phyloP scores from a whole-genome alignment of 805 yeast genomes.

The Saccharomycopsis fibuligera region DNA sequence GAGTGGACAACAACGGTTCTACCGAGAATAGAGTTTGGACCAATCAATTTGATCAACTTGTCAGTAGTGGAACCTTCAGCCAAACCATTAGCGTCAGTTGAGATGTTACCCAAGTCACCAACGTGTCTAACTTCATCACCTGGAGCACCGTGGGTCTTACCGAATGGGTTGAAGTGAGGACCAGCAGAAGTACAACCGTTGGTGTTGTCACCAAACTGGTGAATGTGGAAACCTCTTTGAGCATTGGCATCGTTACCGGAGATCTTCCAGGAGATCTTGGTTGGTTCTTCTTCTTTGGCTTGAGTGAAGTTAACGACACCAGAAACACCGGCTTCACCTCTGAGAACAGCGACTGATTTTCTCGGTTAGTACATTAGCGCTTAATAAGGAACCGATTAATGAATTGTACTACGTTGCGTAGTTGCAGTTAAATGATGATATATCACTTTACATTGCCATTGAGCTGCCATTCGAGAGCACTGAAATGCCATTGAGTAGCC shows the following conservation, averaged over 20 bases:
- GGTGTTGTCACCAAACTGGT: slow-evolving; percentile 97
- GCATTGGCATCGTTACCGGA: slow-evolving; percentile 85
- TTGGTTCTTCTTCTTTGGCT: slow-evolving; percentile 68
- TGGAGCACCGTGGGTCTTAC: slow-evolving; percentile 89
- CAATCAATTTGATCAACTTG: slow-evolving; percentile 68
- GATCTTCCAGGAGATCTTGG: slow-evolving; percentile 83
- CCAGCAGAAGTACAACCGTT: slow-evolving; percentile 99
- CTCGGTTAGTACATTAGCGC: neutral
- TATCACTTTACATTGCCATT: too few species aligned
- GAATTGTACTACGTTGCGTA: too few species aligned
- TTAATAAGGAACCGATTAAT: too few species aligned
- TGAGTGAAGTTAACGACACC: slow-evolving; percentile 90
- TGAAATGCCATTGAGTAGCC: too few species aligned
- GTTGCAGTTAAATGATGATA: too few species aligned
- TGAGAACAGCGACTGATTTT: slow-evolving; percentile 82
- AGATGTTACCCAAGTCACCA: slow-evolving; percentile 94
- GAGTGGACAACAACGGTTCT: slow-evolving; percentile 93
- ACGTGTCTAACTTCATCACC: slow-evolving; percentile 75
- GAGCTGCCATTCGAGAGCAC: too few species aligned
- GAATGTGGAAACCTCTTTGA: slow-evolving; percentile 95
- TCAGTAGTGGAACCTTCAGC: slow-evolving; percentile 90
- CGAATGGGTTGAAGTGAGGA: slow-evolving; percentile 92
- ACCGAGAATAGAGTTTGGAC: slow-evolving; percentile 84
- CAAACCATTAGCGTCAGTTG: slow-evolving; percentile 80
- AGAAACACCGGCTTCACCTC: slow-evolving; percentile 87